Evolutionary conservation across 768 basidiomycete genomes (phyloP).

Genomic region (Leccinum disarticulatum): DNA sequence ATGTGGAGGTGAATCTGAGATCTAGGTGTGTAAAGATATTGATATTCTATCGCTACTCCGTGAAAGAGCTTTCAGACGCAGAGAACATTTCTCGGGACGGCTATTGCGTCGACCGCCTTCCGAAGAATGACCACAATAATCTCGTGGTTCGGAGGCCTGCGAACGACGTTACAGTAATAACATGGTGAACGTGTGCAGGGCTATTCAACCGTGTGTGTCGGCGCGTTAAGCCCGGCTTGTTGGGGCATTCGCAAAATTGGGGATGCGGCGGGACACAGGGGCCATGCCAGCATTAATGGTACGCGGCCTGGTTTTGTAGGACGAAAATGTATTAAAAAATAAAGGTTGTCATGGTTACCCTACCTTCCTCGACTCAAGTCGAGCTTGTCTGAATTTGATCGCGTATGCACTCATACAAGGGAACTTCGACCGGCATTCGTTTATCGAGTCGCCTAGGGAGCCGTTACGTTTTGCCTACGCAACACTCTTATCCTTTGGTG

Average conservation of each 20-base stretch:
- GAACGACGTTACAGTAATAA: constrained; percentile 1
- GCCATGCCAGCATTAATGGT: background rate
- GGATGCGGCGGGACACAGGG: background rate
- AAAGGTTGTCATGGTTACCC: background rate
- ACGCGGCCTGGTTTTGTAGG: background rate
- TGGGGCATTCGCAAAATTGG: background rate
- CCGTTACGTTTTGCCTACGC: background rate
- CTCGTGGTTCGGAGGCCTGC: constrained; percentile 22
- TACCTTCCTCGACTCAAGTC: background rate
- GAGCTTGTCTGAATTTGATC: background rate
- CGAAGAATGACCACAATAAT: constrained; percentile 20
- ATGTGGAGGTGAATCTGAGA: constrained; percentile 24
- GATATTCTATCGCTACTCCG: constrained; percentile 17
- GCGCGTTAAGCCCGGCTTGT: background rate
- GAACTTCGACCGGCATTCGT: background rate
- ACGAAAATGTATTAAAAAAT: background rate
- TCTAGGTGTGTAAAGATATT: constrained; percentile 24
- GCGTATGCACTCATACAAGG: background rate
- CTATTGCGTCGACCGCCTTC: constrained; percentile 11
- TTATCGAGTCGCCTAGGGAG: background rate
- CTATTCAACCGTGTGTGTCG: background rate
- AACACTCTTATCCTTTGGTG: background rate
- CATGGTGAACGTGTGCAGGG: background rate
- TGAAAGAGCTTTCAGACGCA: constrained; percentile 22
- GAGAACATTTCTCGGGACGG: constrained; percentile 24